These are phyloP conservation scores for Cinnamomum micranthum DNA, from an alignment of 164 flowering plant genomes.

Conservation along the genomic window DNA sequence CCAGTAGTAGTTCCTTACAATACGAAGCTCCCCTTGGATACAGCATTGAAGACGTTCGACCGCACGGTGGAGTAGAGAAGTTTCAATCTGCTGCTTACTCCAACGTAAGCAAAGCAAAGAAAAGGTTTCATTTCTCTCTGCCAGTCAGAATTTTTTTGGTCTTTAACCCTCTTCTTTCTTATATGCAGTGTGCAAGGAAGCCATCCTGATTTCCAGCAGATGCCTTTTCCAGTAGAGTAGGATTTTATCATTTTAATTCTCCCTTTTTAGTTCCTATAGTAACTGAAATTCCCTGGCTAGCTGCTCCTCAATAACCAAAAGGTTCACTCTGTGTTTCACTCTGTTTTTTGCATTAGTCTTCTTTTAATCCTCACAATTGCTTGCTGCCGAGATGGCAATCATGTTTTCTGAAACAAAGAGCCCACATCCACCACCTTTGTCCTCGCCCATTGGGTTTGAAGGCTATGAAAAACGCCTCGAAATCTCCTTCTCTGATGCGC, in stretches of 20 bases:
- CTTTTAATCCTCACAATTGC: background rate
- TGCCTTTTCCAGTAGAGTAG: conserved; percentile 19
- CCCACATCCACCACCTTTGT: conserved; percentile 43
- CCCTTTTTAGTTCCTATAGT: background rate
- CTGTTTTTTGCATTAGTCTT: background rate
- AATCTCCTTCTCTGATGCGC: conserved; percentile 43
- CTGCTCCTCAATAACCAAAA: conserved; percentile 5
- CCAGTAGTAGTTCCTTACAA: conserved; percentile 25
- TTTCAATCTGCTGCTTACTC: conserved; percentile 47
- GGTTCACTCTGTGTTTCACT: background rate
- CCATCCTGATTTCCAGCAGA: conserved; percentile 64
- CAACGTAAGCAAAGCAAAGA: conserved; percentile 24
- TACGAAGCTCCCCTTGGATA: conserved; percentile 49
- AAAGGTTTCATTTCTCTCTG: background rate
- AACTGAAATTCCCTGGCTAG: conserved; percentile 1
- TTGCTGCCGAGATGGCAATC: background rate
- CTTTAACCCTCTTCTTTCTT: conserved; percentile 1
- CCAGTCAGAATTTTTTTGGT: background rate
- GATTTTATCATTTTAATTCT: background rate
- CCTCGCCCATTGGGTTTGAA: conserved; percentile 58
- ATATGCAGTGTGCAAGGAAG: conserved; percentile 73
- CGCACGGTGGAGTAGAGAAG: conserved; percentile 40
- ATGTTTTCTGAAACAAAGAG: background rate
- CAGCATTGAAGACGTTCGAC: conserved; percentile 44
- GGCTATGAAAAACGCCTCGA: conserved; percentile 78